These are phyloP conservation scores for Entophlyctis helioformis DNA, from an alignment of 192 early-diverging fungal genomes.

Conservation along the genomic window DNA sequence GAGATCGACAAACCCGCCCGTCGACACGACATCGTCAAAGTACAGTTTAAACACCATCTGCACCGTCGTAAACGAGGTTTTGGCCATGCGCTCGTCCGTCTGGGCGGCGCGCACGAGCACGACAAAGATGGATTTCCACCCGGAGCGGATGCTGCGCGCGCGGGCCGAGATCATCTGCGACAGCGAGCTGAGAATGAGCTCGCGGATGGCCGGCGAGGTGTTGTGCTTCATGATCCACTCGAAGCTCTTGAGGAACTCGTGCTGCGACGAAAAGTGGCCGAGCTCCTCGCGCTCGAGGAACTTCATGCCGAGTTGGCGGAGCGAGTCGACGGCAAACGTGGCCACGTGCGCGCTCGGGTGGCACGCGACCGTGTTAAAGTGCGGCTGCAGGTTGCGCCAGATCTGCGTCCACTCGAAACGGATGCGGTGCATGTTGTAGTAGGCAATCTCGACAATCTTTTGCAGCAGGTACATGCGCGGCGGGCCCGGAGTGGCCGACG, in stretches of 20 bases:
- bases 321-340: slow-evolving; percentile 80
- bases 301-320: slow-evolving; percentile 86
- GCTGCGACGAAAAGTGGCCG: slow-evolving; percentile 85
- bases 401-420: slow-evolving; percentile 90
- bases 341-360: slow-evolving; percentile 74
- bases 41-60: slow-evolving; percentile 44
- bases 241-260: slow-evolving; percentile 87
- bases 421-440: slow-evolving; percentile 96
- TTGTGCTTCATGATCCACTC: slow-evolving; percentile 71
- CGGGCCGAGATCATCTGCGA: slow-evolving; percentile 60
- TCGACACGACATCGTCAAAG: slow-evolving; percentile 55
- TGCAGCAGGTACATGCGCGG: slow-evolving; percentile 86
- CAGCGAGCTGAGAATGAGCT: slow-evolving; percentile 30
- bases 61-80: slow-evolving; percentile 63
- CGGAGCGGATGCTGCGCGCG: slow-evolving; percentile 65
- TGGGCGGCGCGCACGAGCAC: slow-evolving; percentile 63
- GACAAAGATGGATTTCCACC: slow-evolving; percentile 45
- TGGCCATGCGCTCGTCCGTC: slow-evolving; percentile 55
- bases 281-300: slow-evolving; percentile 92
- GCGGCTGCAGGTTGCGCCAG: slow-evolving; percentile 55
- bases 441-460: slow-evolving; percentile 89
- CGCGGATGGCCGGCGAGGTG: slow-evolving; percentile 62
- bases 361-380: slow-evolving; percentile 78
- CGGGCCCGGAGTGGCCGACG: slow-evolving; percentile 4
- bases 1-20: slow-evolving; percentile 36